Percentiles rank a stretch among this genome's conserved stretches.
These are phyloP conservation scores for Allomyces arbusculus DNA, from an alignment of 192 early-diverging fungal genomes.

Conservation along the genomic window DNA sequence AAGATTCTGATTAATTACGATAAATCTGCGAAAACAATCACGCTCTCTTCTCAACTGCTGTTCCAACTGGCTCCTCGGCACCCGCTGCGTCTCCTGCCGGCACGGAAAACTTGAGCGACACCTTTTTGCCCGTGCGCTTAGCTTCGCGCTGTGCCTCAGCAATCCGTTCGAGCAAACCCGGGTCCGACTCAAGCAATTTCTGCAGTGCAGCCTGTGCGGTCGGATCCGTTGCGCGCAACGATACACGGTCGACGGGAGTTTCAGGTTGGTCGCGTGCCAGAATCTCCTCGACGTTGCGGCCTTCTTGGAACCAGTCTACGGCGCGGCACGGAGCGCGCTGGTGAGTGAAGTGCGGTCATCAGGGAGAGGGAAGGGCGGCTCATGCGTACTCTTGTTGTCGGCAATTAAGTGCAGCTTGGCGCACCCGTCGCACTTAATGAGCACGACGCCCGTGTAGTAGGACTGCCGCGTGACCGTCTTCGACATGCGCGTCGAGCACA, in stretches of 20 bases:
- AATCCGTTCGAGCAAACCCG: background rate
- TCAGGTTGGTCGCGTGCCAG: background rate
- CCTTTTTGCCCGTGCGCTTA: background rate
- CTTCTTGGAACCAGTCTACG: background rate
- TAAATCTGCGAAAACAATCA: no score
- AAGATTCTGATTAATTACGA: no score
- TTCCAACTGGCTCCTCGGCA: no score
- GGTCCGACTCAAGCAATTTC: background rate
- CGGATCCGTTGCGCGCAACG: background rate
- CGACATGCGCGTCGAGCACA: conserved; percentile 60
- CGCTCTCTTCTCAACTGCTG: no score
- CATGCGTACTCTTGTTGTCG: conserved; percentile 32
- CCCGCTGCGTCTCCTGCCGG: no score
- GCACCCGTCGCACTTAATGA: conserved; percentile 82
- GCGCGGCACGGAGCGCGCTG: background rate
- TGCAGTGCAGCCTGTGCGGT: background rate
- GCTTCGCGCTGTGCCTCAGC: background rate
- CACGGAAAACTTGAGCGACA: no score
- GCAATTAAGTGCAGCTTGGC: conserved; percentile 85
- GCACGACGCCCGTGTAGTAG: conserved; percentile 77
- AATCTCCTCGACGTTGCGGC: background rate
- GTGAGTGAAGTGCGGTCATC: background rate
- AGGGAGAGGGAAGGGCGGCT: background rate
- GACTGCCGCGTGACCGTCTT: conserved; percentile 84
- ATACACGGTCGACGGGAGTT: background rate